phyloP scores from a whole-genome alignment of 2,329 filamentous ascomycete species.

The Colletotrichum karsti region DNA sequence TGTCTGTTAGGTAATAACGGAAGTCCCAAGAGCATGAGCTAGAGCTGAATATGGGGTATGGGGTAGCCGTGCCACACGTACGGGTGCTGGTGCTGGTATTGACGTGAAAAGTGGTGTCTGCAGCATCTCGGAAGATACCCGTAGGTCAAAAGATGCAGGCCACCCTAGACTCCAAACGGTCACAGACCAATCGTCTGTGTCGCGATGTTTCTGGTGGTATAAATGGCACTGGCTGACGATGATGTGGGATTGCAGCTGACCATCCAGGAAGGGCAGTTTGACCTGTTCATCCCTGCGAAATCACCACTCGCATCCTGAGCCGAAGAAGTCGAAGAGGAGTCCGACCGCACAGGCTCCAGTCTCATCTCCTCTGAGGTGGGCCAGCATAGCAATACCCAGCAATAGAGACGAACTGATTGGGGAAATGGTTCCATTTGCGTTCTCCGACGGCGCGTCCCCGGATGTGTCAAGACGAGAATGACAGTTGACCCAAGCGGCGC shows the following conservation, averaged over 20 bases:
- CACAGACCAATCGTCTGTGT: not conserved
- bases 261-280: slow-evolving; percentile 1
- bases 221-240: not conserved
- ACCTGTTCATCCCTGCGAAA: not conserved
- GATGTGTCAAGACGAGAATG: slow-evolving; percentile 1
- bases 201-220: not conserved
- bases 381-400: not conserved
- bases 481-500: slow-evolving; percentile 8
- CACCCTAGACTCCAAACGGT: not conserved
- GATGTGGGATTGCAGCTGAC: slow-evolving; percentile 21
- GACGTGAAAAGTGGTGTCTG: not conserved
- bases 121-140: slow-evolving; percentile 12
- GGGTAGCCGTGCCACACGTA: not conserved
- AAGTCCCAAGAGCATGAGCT: not conserved
- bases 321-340: not conserved
- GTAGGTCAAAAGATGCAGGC: not conserved
- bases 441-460: not conserved
- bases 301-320: not conserved
- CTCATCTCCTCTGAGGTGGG: slow-evolving; percentile 1
- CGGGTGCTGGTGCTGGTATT: not conserved
- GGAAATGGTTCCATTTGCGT: not conserved
- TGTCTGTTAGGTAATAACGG: not conserved
- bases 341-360: not conserved
- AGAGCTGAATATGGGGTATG: not conserved
- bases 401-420: not conserved